Percentiles rank a stretch among this genome's conserved stretches.
These are phyloP conservation scores for Fusarium albidum DNA, from an alignment of 2,329 filamentous ascomycete species.

Conservation along the genomic window DNA sequence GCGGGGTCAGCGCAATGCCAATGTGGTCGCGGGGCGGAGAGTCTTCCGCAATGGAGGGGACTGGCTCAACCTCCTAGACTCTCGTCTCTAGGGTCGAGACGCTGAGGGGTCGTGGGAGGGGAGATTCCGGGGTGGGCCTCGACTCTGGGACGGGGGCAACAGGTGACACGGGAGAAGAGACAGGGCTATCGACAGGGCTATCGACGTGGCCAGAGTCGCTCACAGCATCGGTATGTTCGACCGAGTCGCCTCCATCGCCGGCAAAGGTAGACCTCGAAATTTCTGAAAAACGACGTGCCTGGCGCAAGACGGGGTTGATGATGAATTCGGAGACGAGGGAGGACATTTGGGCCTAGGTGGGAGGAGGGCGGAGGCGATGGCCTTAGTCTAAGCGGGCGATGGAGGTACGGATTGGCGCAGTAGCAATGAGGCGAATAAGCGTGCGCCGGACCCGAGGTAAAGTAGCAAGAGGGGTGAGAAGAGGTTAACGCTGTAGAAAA, in stretches of 20 bases:
- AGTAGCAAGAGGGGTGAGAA: constrained; percentile 9
- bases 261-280: constrained; percentile 52
- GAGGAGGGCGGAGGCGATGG: constrained; percentile 28
- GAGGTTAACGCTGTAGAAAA: constrained; percentile 2
- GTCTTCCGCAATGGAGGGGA: constrained; percentile 31
- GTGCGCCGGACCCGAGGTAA: constrained; percentile 15
- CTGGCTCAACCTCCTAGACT: constrained; percentile 40
- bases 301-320: constrained; percentile 71
- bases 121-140: constrained; percentile 36
- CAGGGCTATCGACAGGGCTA: constrained; percentile 33
- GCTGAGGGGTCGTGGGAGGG: constrained; percentile 43
- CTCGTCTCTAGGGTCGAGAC: constrained; percentile 47
- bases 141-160: constrained; percentile 8
- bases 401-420: constrained; percentile 7
- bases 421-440: constrained; percentile 7
- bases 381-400: constrained; percentile 19
- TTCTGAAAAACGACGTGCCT: constrained; percentile 70
- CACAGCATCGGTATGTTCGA: constrained; percentile 32
- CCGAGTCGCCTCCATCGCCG: constrained; percentile 45
- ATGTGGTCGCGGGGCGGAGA: constrained; percentile 44
- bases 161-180: constrained; percentile 24
- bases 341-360: constrained; percentile 56
- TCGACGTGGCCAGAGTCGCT: constrained; percentile 28
- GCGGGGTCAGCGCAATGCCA: constrained; percentile 43
- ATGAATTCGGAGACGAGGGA: constrained; percentile 71